Evolutionary conservation across 176 grass and related monocot genomes (phyloP).

Genomic region (Puya raimondii): DNA sequence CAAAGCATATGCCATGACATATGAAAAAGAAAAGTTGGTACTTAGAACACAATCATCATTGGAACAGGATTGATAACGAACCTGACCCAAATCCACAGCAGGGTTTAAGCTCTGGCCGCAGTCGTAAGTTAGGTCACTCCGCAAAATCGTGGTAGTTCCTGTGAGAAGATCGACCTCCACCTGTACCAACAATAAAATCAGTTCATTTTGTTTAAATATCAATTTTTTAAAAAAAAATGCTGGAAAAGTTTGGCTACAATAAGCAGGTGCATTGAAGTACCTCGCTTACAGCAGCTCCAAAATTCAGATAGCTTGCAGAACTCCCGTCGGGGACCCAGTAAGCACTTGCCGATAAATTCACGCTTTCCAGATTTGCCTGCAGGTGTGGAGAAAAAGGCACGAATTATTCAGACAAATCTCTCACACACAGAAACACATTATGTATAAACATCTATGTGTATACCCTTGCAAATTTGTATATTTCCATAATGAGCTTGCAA

Average conservation of each 20-base stretch:
- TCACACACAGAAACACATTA: too few relatives aligned
- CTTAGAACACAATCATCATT: background rate
- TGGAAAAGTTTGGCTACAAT: background rate
- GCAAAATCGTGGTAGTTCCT: constrained; percentile 63
- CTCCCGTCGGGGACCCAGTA: constrained; percentile 46
- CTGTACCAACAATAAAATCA: constrained; percentile 23
- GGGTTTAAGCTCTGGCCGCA: constrained; percentile 95
- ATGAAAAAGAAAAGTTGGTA: background rate
- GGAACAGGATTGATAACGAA: constrained; percentile 6
- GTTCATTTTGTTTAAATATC: background rate
- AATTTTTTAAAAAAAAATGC: constrained; percentile 5
- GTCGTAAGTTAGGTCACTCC: constrained; percentile 81
- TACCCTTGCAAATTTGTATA: too few relatives aligned
- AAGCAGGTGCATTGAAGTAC: constrained; percentile 30
- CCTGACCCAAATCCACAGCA: constrained; percentile 92
- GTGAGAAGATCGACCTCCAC: constrained; percentile 96
- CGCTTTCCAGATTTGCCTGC: constrained; percentile 46
- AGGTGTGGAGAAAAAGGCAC: constrained; percentile 1
- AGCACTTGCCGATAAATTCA: constrained; percentile 71
- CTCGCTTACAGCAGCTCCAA: constrained; percentile 83
- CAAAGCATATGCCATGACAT: background rate
- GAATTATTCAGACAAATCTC: background rate
- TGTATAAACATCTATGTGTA: too few relatives aligned
- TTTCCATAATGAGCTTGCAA: too few relatives aligned
- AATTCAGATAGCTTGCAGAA: constrained; percentile 71